Conservation (phyloP, 148 eudicot species). For the Arbutus unedo region DNA sequence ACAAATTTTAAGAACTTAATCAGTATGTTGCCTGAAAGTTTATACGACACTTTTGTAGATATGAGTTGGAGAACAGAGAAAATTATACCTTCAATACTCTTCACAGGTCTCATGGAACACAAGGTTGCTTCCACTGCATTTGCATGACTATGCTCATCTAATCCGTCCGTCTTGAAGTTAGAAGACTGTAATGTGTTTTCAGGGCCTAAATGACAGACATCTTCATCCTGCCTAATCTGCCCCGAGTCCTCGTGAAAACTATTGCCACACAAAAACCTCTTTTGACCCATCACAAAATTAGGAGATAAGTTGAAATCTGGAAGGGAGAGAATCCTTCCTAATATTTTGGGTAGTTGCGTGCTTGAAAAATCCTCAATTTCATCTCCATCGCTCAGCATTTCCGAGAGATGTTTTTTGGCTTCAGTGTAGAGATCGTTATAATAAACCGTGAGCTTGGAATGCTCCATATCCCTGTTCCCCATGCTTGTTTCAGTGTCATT, state of each 20-base stretch:
- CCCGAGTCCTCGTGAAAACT: slow-evolving; percentile 22
- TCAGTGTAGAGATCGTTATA: slow-evolving; percentile 56
- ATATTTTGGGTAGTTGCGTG: slow-evolving; percentile 47
- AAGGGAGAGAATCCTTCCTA: slow-evolving; percentile 73
- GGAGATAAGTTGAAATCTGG: slow-evolving; percentile 62
- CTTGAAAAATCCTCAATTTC: slow-evolving; percentile 36
- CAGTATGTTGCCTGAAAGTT: background rate
- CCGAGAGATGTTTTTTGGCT: slow-evolving; percentile 85
- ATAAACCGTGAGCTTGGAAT: slow-evolving; percentile 51
- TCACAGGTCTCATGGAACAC: slow-evolving; percentile 18
- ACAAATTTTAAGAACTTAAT: slow-evolving; percentile 14
- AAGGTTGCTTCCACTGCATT: slow-evolving; percentile 16
- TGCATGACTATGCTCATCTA: slow-evolving; percentile 27
- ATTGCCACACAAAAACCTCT: slow-evolving; percentile 30
- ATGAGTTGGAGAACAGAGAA: slow-evolving; percentile 9
- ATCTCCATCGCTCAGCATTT: slow-evolving; percentile 61
- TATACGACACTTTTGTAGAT: background rate
- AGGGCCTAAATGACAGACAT: slow-evolving; percentile 16
- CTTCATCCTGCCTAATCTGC: slow-evolving; percentile 21
- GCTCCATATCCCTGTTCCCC: slow-evolving; percentile 22
- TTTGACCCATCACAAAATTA: slow-evolving; percentile 20
- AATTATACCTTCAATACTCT: slow-evolving; percentile 30
- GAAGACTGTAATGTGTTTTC: slow-evolving; percentile 28
- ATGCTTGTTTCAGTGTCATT: slow-evolving; percentile 14
- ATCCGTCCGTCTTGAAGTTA: slow-evolving; percentile 12